Evolutionary conservation across 208 protist species (phyloP).

Genomic region (Trypanosoma avium): DNA sequence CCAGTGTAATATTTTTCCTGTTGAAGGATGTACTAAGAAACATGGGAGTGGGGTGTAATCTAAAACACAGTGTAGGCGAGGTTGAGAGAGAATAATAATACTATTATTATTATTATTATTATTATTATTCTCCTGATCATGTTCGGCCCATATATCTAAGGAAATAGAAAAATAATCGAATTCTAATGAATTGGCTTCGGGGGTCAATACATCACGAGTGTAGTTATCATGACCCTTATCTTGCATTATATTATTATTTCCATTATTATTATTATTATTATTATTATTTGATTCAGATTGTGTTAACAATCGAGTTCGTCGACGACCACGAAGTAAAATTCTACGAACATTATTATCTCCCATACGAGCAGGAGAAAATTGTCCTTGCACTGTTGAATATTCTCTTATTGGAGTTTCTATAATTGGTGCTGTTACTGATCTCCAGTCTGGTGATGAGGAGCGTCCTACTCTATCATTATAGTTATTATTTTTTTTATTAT

Average conservation of each 20-base stretch:
- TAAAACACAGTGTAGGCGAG: constrained; percentile 54
- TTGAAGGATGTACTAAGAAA: constrained; percentile 60
- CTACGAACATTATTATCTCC: not conserved
- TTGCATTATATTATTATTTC: constrained; percentile 12
- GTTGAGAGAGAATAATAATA: constrained; percentile 50
- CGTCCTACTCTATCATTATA: no score
- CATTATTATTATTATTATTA: not conserved
- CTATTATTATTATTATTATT: not conserved
- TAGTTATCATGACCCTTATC: no score
- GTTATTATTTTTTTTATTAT: no score
- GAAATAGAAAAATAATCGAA: constrained; percentile 33
- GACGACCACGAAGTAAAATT: constrained; percentile 18
- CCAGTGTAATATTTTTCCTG: constrained; percentile 62
- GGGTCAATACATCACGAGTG: no score
- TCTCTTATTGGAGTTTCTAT: not conserved
- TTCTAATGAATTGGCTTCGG: no score
- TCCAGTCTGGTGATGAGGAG: not conserved
- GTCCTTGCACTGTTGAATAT: constrained; percentile 6
- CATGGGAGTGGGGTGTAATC: constrained; percentile 62
- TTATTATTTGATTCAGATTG: not conserved
- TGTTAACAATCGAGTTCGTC: not conserved
- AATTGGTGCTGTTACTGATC: not conserved
- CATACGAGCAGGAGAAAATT: not conserved
- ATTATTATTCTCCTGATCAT: not conserved
- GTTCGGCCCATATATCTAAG: constrained; percentile 54